These are phyloP conservation scores for Cercospora janseana DNA, from an alignment of 2,329 filamentous ascomycete species.

Conservation along the genomic window DNA sequence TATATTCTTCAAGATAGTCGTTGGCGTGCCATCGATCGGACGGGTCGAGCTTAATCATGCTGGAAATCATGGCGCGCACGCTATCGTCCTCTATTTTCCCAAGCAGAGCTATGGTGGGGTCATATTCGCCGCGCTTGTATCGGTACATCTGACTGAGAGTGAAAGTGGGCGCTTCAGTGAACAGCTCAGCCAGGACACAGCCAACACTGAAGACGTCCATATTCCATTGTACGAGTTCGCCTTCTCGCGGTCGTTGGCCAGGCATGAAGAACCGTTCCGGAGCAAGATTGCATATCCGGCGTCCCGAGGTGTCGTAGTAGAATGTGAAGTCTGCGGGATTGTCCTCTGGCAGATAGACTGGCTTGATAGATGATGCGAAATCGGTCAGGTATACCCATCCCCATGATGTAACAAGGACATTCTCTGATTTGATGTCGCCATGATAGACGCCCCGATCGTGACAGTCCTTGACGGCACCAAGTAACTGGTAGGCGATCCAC, in stretches of 20 bases:
- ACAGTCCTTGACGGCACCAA: constrained; percentile 89
- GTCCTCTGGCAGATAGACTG: constrained; percentile 87
- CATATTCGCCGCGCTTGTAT: constrained; percentile 88
- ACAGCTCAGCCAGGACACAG: constrained; percentile 94
- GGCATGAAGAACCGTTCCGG: constrained; percentile 84
- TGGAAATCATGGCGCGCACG: constrained; percentile 81
- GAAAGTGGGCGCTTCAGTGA: constrained; percentile 94
- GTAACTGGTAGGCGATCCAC: constrained; percentile 93
- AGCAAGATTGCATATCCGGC: constrained; percentile 90
- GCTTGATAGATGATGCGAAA: constrained; percentile 94
- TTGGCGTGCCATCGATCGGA: constrained; percentile 89
- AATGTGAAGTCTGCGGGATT: constrained; percentile 98
- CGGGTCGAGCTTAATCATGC: constrained; percentile 95
- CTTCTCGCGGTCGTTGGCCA: constrained; percentile 56
- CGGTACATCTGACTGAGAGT: constrained; percentile 94
- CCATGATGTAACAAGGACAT: constrained; percentile 95
- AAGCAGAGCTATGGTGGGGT: constrained; percentile 76
- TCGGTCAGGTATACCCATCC: constrained; percentile 99
- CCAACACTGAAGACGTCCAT: constrained; percentile 99
- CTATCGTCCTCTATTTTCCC: constrained; percentile 84
- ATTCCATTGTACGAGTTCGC: constrained; percentile 61
- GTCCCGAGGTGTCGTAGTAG: constrained; percentile 90
- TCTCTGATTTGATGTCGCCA: constrained; percentile 98
- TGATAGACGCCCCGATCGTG: constrained; percentile 88
- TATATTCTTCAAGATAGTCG: constrained; percentile 90